A percentile compares a stretch with the other conserved stretches of the same genome.
Conservation (phyloP, 306 rosid species). For the Lathyrus aphaca region DNA sequence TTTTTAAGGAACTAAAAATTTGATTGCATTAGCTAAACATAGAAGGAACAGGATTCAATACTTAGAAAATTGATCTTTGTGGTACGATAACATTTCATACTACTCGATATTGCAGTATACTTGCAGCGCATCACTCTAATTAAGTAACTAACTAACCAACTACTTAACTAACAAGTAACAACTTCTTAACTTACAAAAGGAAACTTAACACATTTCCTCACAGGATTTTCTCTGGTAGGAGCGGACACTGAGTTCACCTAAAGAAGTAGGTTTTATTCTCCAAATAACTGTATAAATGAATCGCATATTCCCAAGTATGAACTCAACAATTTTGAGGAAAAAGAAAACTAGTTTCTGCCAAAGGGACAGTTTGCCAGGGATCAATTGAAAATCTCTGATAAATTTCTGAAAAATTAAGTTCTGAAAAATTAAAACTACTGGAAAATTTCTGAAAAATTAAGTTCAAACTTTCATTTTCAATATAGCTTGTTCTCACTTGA, state of each 20-base stretch:
- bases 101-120: no score
- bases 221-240: background rate
- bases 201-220: no score
- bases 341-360: constrained; percentile 10
- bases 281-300: constrained; percentile 11
- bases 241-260: background rate
- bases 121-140: no score
- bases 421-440: background rate
- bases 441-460: background rate
- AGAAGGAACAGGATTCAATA: no score
- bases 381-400: background rate
- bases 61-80: no score
- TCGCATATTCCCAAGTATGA: background rate
- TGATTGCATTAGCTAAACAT: no score
- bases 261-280: background rate
- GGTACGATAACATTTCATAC: no score
- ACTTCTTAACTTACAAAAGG: no score
- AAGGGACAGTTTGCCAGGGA: background rate
- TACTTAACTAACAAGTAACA: no score
- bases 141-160: no score
- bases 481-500: background rate
- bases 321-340: constrained; percentile 15
- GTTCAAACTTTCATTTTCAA: constrained; percentile 14
- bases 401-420: background rate
- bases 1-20: no score